These are phyloP conservation scores for Phytopythium boreale DNA, from an alignment of 352 stramenopile species.

Conservation along the genomic window DNA sequence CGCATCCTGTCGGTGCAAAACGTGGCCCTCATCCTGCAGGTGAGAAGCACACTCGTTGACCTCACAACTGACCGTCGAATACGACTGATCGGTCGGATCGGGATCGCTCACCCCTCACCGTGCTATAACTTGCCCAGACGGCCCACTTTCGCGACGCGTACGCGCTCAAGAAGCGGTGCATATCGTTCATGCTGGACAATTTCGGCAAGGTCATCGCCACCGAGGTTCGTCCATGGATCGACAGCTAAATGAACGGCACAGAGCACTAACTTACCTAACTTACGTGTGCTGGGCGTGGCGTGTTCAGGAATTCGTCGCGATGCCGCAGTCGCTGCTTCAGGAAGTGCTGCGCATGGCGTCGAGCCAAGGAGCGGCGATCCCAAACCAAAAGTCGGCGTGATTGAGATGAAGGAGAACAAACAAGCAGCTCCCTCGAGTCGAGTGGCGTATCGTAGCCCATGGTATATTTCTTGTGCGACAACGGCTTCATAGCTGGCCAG, in stretches of 20 bases:
- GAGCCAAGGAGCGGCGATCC: conserved; percentile 62
- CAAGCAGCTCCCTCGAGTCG: background rate
- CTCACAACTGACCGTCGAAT: background rate
- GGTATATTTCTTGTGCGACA: background rate
- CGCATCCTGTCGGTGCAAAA: conserved; percentile 74
- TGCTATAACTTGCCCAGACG: conserved; percentile 28
- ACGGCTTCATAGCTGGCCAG: background rate
- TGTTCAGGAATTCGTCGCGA: conserved; percentile 48
- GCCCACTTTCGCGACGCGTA: conserved; percentile 68
- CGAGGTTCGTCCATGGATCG: conserved; percentile 27
- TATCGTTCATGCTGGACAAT: conserved; percentile 80
- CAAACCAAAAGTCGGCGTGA: conserved; percentile 39
- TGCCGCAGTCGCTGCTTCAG: conserved; percentile 65
- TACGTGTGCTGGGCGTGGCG: background rate
- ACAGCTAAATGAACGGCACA: conserved; percentile 1
- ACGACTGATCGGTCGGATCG: background rate
- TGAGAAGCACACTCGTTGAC: conserved; percentile 6
- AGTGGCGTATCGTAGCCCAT: background rate
- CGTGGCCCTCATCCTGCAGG: conserved; percentile 68
- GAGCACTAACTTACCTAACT: background rate
- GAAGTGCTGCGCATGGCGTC: conserved; percentile 67
- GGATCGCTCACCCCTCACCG: background rate
- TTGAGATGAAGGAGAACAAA: background rate
- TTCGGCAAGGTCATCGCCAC: conserved; percentile 75
- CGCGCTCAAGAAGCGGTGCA: conserved; percentile 75